A percentile compares a stretch with the other conserved stretches of the same genome.
phyloP scores from a whole-genome alignment of 805 yeast species.

The Hanseniaspora clermontiae region DNA sequence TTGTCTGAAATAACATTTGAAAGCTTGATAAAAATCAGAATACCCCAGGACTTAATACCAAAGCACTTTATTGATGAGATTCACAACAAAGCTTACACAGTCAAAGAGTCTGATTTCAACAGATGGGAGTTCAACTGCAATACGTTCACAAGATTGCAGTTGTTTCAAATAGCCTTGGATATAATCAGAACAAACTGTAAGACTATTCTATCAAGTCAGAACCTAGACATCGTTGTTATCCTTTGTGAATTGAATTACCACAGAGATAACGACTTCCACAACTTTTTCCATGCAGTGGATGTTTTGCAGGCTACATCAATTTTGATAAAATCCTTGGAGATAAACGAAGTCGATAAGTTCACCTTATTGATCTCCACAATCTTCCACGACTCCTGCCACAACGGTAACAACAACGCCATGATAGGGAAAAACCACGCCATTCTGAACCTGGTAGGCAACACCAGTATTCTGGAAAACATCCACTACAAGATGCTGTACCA shows the following conservation, averaged over 20 bases:
- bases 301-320: slow-evolving; percentile 82
- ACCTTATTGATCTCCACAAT: slow-evolving; percentile 56
- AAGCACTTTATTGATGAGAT: not conserved
- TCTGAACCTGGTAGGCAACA: slow-evolving; percentile 17
- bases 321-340: slow-evolving; percentile 27
- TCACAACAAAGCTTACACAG: not conserved
- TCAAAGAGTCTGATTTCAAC: not conserved
- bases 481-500: slow-evolving; percentile 52
- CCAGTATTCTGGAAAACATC: slow-evolving; percentile 66
- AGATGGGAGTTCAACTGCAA: slow-evolving; percentile 9
- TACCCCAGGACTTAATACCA: not conserved
- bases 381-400: slow-evolving; percentile 95
- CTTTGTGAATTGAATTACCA: slow-evolving; percentile 68
- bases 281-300: slow-evolving; percentile 90
- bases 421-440: not conserved
- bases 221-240: slow-evolving; percentile 34
- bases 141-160: not conserved
- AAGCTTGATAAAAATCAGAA: not conserved
- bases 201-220: not conserved
- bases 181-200: not conserved
- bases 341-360: slow-evolving; percentile 27
- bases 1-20: not conserved
- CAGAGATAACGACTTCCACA: slow-evolving; percentile 82
- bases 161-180: slow-evolving; percentile 22
- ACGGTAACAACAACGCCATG: slow-evolving; percentile 84